Conservation (phyloP, 345 rosid species). For the Tarenaya hassleriana region DNA sequence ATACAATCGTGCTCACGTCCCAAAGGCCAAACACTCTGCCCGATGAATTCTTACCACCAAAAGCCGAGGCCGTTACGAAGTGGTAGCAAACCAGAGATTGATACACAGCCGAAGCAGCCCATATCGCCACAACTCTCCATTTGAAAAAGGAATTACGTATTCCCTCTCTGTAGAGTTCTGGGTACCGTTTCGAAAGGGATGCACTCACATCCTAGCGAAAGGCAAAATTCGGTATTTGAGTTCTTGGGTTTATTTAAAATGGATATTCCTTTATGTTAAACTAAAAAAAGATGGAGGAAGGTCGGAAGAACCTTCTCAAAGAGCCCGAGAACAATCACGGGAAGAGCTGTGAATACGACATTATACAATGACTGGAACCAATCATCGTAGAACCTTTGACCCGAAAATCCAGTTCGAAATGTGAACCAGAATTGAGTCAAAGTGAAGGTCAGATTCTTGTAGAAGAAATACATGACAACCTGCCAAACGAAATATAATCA, state of each 20-base stretch:
- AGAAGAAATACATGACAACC: constrained; percentile 94
- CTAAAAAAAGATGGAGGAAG: neutral
- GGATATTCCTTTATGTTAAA: neutral
- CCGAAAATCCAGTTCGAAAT: constrained; percentile 91
- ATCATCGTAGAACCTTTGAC: constrained; percentile 97
- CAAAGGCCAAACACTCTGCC: constrained; percentile 87
- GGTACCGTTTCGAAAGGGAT: constrained; percentile 87
- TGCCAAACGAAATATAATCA: constrained; percentile 34
- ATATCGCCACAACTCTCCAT: constrained; percentile 79
- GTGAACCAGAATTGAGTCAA: constrained; percentile 99
- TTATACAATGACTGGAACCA: constrained; percentile 97
- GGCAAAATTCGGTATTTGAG: constrained; percentile 1
- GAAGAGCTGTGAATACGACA: constrained; percentile 86
- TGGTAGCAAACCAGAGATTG: constrained; percentile 76
- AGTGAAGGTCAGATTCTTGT: constrained; percentile 95
- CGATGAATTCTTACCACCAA: constrained; percentile 50
- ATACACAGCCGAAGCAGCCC: constrained; percentile 84
- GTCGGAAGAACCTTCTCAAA: constrained; percentile 67
- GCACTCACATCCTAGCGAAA: constrained; percentile 85
- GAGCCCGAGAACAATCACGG: constrained; percentile 84
- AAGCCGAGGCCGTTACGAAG: constrained; percentile 55
- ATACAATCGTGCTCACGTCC: constrained; percentile 97
- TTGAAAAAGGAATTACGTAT: constrained; percentile 70
- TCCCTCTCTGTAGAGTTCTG: constrained; percentile 88
- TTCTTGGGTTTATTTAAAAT: neutral